Base-by-base conservation (phyloP, 345 rosid genomes). In the Ceriops zippeliana region DNA sequence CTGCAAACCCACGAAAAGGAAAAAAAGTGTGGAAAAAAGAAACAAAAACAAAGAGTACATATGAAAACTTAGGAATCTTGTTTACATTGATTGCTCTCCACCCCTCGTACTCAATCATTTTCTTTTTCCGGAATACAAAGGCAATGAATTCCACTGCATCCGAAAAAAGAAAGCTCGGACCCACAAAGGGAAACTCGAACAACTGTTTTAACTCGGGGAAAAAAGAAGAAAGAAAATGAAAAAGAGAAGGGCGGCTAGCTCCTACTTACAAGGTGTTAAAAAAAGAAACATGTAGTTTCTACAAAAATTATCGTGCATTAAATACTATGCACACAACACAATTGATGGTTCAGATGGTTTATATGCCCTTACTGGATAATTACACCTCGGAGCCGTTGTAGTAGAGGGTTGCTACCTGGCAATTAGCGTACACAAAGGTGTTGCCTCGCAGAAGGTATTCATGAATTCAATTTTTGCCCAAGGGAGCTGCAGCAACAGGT, bases 251-350 rank as follows among this genome's bases (percentile, higher is more conserved):
- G 28, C 17, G 10, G 15, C 16, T 8, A 5, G 20, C 2, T 46
- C 52, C 75, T 72, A 59, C 53, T 27, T 53, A 62, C 49, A 67
- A 42, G 10, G 3, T 24, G 31, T 30, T 22, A 1, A 6, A 15
- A 34, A 20, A 60, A 20, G 27, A 67, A 68, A 27, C 46, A 68
- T 31, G 49, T 68, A 68, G 62, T 63, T 74, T 68, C 73, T 68
- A 58, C 65, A 68, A 63, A 42, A 62, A 72, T 26, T 65, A 34
- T 58, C 65, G 35, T 58, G 53, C 17, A 58, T 49, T 52, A 11
- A 34, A 62, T 26, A 68, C 27, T 74, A 69, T 74, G 62, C 63
- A 74, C 79, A 75, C 57, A 15, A 27, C 49, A 11, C 4, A 42
- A 42, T 17, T 34, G 38, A 59, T 70, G 69, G 58, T 46, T 68